A percentile compares a stretch with the other conserved stretches of the same genome.
Evolutionary conservation across 2,329 filamentous ascomycete species (phyloP).

Genomic region (Exophiala spinifera): DNA sequence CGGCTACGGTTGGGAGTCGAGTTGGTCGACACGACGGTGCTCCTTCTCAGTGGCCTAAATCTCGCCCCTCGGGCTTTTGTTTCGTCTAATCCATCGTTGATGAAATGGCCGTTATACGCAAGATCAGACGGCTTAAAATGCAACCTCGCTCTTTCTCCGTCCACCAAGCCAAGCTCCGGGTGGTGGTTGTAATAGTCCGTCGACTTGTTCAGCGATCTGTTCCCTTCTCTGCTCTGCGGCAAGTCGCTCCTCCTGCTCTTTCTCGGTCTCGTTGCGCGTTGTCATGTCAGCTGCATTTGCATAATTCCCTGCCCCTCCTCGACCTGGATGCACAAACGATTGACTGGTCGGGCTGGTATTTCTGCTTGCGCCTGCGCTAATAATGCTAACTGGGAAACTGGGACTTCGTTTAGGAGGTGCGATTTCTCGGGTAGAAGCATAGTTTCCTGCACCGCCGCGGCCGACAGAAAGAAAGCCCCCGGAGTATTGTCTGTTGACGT

Average conservation of each 20-base stretch:
- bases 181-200: constrained; percentile 24
- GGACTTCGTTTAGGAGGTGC: constrained; percentile 15
- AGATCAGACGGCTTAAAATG: constrained; percentile 12
- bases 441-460: constrained; percentile 27
- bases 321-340: constrained; percentile 40
- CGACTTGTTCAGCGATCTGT: constrained; percentile 23
- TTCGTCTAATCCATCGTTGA: too few relatives aligned
- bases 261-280: constrained; percentile 14
- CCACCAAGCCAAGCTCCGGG: constrained; percentile 24
- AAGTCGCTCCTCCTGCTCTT: constrained; percentile 17
- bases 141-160: constrained; percentile 19
- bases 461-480: constrained; percentile 21
- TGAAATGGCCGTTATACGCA: neutral
- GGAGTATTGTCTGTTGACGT: constrained; percentile 13
- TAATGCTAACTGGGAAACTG: constrained; percentile 14
- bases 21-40: too few relatives aligned
- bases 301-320: constrained; percentile 63
- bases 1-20: too few relatives aligned
- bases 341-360: constrained; percentile 13
- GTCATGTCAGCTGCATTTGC: constrained; percentile 15
- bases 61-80: too few relatives aligned
- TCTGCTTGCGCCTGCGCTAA: constrained; percentile 6
- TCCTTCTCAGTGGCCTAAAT: too few relatives aligned
- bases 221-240: constrained; percentile 24
- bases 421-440: constrained; percentile 12